Evolutionary conservation across 2,329 filamentous ascomycete species (phyloP), one percentile per base, ranked within the genome.

Genomic region (Penicillium crustosum): DNA sequence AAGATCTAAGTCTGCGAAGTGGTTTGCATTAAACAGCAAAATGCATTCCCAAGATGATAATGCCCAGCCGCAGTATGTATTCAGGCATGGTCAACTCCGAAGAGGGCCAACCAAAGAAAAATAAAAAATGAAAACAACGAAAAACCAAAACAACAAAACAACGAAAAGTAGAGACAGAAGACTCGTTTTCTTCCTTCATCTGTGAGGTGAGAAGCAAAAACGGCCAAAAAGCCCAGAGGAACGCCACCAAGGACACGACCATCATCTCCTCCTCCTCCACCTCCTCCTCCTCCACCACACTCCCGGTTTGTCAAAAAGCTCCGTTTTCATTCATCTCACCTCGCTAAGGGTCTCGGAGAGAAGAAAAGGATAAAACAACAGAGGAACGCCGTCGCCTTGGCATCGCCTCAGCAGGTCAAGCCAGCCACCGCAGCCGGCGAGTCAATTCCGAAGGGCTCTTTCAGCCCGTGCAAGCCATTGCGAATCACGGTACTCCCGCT

Each of bases 181-280:
- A 21, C 49, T 33, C 36, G 47, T 49, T 49, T 42, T 42, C n/a
- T 41, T 21, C 48, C 25, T 50, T 41, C 25, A 27, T 50, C 35
- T 50, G n/a, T n/a, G n/a, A n/a, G n/a, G n/a, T n/a, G 48, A 50
- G 48, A 50, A 50, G 48, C 21, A 49, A 50, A 39, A 41, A 41
- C 23, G 25, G 25, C n/a, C 23, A 31, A 50, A 50, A 29, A 39
- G 35, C 45, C 45, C 35, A 50, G 48, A 41, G 48, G 35, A 50
- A 50, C 48, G 15, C 35, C 23, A 49, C 45, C 31, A 36, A 36
- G 17, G 36, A 48, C 43, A 33, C 27, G 25, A 27, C 25, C 25
- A 27, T 27, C 25, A 27, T 27, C 45, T 36, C 21, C 45, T 36
- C 45, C 31, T 19, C 45, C 42, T 8, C 42, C 23, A 2, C n/a